Evolutionary conservation across 2,329 filamentous ascomycete genomes (phyloP).

Genomic region (Curvularia verruculosa): DNA sequence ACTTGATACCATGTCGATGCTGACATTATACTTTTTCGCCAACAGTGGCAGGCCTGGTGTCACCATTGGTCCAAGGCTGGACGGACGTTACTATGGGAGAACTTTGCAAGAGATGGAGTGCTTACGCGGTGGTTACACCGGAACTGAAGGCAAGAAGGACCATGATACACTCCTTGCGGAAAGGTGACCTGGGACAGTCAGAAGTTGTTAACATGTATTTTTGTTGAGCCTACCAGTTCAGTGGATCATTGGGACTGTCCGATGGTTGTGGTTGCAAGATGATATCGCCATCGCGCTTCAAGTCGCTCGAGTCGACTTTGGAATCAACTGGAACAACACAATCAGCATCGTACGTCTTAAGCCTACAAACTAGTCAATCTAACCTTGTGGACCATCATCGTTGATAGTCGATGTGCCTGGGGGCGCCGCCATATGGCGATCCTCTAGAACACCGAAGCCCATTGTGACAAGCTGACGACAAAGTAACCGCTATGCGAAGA

Average conservation of each 20-base stretch:
- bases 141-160: slow-evolving; percentile 44
- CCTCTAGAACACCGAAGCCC: slow-evolving; percentile 42
- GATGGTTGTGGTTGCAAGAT: slow-evolving; percentile 91
- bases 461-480: slow-evolving; percentile 21
- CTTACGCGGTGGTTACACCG: slow-evolving; percentile 41
- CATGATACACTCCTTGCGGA: slow-evolving; percentile 44
- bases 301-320: slow-evolving; percentile 23
- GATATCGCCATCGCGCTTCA: slow-evolving; percentile 63
- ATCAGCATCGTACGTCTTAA: background rate
- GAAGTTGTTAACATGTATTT: background rate
- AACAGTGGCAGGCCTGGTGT: slow-evolving; percentile 48
- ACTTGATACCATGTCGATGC: slow-evolving; percentile 48
- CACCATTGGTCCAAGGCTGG: slow-evolving; percentile 51
- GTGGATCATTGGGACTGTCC: slow-evolving; percentile 86
- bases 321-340: slow-evolving; percentile 17
- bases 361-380: background rate
- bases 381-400: slow-evolving; percentile 14
- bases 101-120: too few species aligned
- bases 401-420: slow-evolving; percentile 42
- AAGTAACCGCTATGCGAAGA: background rate
- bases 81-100: slow-evolving; percentile 2
- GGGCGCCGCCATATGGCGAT: slow-evolving; percentile 38
- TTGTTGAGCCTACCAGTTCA: slow-evolving; percentile 53
- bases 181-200: slow-evolving; percentile 13
- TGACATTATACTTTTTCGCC: slow-evolving; percentile 46